Evolutionary conservation across 2,329 filamentous ascomycete genomes (phyloP).

Genomic region (Aaosphaeria pasadenensis): DNA sequence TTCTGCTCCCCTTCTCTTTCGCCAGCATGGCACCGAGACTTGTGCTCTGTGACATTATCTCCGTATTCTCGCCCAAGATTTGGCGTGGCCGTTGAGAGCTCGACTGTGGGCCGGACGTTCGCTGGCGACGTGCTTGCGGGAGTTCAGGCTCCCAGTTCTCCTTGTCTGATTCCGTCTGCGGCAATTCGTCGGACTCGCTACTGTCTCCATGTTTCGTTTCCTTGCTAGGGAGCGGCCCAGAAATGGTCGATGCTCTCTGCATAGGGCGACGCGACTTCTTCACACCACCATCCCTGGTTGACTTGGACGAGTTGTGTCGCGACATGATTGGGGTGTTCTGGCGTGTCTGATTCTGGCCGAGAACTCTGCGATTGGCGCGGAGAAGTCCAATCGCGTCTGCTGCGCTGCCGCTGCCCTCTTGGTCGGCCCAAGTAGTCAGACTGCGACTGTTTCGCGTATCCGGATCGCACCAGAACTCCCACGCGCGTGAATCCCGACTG

Average conservation of each 20-base stretch:
- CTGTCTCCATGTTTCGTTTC: conserved; percentile 19
- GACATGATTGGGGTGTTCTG: conserved; percentile 55
- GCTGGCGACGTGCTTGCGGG: conserved; percentile 13
- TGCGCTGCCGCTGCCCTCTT: conserved; percentile 75
- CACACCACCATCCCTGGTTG: conserved; percentile 29
- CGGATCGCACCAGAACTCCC: conserved; percentile 87
- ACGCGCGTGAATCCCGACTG: conserved; percentile 82
- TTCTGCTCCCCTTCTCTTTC: conserved; percentile 23
- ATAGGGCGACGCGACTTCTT: conserved; percentile 34
- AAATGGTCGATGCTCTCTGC: conserved; percentile 33
- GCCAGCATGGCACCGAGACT: conserved; percentile 37
- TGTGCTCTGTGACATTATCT: conserved; percentile 38
- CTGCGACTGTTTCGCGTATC: conserved; percentile 67
- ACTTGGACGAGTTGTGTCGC: conserved; percentile 24
- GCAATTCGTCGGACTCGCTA: conserved; percentile 47
- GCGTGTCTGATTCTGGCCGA: conserved; percentile 58
- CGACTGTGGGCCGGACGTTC: conserved; percentile 23
- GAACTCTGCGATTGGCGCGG: conserved; percentile 60
- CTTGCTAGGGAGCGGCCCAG: conserved; percentile 31
- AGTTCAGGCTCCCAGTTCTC: conserved; percentile 74
- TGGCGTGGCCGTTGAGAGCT: conserved; percentile 34
- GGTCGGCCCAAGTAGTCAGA: conserved; percentile 75
- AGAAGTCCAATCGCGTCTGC: conserved; percentile 79
- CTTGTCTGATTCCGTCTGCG: conserved; percentile 80
- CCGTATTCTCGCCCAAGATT: conserved; percentile 47